Percentiles rank a stretch among this genome's conserved stretches.
phyloP scores from a whole-genome alignment of 176 grass and related monocot genomes.

The Pharus latifolius region DNA sequence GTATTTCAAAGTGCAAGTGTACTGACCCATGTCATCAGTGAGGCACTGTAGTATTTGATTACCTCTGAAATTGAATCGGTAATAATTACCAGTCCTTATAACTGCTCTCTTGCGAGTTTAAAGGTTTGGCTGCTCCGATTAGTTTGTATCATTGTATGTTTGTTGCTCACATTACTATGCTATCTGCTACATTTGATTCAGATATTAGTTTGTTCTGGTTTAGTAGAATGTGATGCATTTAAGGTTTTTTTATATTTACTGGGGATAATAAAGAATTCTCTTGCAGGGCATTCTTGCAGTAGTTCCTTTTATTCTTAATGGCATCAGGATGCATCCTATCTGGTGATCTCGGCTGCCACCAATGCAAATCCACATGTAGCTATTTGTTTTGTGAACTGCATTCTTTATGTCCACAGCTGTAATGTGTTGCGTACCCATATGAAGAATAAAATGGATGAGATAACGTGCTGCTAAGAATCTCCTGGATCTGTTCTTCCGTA shows the following conservation, averaged over 20 bases:
- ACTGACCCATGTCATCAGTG: no score
- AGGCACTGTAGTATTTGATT: no score
- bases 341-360: constrained; percentile 19
- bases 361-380: not conserved
- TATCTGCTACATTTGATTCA: not conserved
- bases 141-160: not conserved
- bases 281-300: constrained; percentile 53
- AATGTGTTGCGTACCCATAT: not conserved
- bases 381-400: not conserved
- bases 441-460: constrained; percentile 5
- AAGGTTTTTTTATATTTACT: not conserved
- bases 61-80: not conserved
- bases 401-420: constrained; percentile 4
- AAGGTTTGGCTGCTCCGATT: not conserved
- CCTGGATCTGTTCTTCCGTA: not conserved
- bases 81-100: not conserved
- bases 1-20: no score
- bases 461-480: not conserved
- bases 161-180: not conserved
- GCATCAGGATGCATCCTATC: constrained; percentile 42
- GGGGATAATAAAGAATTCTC: not conserved
- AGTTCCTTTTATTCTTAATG: constrained; percentile 38
- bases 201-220: not conserved
- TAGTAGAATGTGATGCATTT: not conserved
- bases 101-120: not conserved